Evolutionary conservation across 2,329 filamentous ascomycete genomes (phyloP).

Genomic region (Colletotrichum sp.): DNA sequence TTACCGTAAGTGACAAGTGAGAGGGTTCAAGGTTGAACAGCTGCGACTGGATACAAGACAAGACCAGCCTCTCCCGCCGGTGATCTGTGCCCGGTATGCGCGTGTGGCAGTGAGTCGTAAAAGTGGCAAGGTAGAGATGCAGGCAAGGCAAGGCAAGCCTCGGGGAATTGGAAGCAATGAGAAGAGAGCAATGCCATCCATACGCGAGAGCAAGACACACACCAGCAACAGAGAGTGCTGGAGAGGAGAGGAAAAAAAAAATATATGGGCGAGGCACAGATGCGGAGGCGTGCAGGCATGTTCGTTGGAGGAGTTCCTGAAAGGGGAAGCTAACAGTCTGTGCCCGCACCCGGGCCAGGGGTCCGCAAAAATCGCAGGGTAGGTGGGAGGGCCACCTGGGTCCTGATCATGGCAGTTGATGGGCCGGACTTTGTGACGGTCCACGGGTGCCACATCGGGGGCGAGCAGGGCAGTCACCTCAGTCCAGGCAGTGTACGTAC

Average conservation of each 20-base stretch:
- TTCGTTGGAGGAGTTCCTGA: conserved; percentile 19
- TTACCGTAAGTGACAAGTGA: background rate
- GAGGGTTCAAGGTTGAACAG: conserved; percentile 13
- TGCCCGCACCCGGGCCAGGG: conserved; percentile 20
- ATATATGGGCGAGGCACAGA: conserved; percentile 2
- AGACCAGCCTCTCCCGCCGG: background rate
- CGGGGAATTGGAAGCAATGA: background rate
- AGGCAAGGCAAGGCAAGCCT: background rate
- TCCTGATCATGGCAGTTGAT: conserved; percentile 22
- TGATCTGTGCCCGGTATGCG: background rate
- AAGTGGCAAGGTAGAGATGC: background rate
- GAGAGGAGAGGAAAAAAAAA: background rate
- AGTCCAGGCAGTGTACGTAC: background rate
- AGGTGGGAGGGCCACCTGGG: background rate
- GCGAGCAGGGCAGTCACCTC: background rate
- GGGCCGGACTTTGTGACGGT: conserved; percentile 12
- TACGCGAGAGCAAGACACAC: background rate
- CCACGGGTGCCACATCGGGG: background rate
- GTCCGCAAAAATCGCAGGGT: conserved; percentile 14
- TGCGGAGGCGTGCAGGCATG: conserved; percentile 20
- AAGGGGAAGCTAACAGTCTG: conserved; percentile 23
- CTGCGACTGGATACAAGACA: background rate
- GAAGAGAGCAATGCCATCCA: background rate
- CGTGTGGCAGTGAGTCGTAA: background rate
- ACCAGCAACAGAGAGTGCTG: background rate